Conservation (phyloP, 306 rosid species). For the Quercus suber region DNA sequence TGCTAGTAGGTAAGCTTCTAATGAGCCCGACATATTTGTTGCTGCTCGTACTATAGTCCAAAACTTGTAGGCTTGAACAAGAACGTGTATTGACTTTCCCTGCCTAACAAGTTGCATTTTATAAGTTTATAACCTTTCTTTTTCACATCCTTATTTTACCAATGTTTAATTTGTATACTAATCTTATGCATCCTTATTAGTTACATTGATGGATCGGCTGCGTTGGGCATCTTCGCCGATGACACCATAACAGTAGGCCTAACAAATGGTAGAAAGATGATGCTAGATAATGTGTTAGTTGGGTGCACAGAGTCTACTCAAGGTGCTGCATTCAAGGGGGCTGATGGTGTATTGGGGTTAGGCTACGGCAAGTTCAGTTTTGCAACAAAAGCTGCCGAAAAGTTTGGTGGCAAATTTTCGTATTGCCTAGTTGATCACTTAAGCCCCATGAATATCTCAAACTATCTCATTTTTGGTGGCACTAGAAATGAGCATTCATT, state of each 20-base stretch:
- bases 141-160: background rate
- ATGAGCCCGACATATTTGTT: slow-evolving; percentile 41
- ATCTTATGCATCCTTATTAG: slow-evolving; percentile 31
- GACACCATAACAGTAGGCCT: slow-evolving; percentile 56
- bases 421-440: slow-evolving; percentile 80
- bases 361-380: slow-evolving; percentile 47
- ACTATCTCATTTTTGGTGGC: slow-evolving; percentile 49
- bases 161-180: slow-evolving; percentile 11
- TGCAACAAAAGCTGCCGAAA: slow-evolving; percentile 27
- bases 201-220: slow-evolving; percentile 55
- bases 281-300: slow-evolving; percentile 34
- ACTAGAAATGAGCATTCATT: background rate
- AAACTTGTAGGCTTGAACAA: background rate
- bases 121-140: background rate
- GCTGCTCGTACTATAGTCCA: no score
- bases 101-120: background rate
- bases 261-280: slow-evolving; percentile 36
- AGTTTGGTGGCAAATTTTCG: slow-evolving; percentile 56
- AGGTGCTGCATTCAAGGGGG: slow-evolving; percentile 20
- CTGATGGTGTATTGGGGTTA: slow-evolving; percentile 72
- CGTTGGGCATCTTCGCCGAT: slow-evolving; percentile 58
- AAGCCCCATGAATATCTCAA: slow-evolving; percentile 44
- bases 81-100: no score
- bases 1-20: slow-evolving; percentile 60
- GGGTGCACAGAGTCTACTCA: slow-evolving; percentile 61